Conservation (phyloP, 1,139 yeast species). For the Suhomyces panamericanus region DNA sequence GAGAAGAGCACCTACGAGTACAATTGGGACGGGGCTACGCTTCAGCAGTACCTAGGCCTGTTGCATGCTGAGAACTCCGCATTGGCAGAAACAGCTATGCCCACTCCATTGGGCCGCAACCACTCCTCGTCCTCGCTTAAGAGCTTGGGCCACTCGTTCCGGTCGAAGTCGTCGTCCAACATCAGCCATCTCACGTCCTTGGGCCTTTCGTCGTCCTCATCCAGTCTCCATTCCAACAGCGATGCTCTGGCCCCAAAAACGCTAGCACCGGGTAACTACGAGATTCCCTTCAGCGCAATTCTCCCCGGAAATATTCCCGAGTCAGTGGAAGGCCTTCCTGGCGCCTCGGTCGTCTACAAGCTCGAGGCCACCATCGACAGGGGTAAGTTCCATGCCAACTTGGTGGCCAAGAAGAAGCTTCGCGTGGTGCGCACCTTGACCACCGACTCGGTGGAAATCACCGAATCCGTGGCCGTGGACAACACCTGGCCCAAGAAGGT, state of each 20-base stretch:
- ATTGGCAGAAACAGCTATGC: too few relatives aligned
- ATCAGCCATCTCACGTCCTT: slow-evolving; percentile 25
- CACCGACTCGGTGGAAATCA: slow-evolving; percentile 81
- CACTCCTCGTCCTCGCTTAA: slow-evolving; percentile 40
- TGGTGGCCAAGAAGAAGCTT: slow-evolving; percentile 69
- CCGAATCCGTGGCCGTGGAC: slow-evolving; percentile 92
- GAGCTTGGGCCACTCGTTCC: slow-evolving; percentile 28
- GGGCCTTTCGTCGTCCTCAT: slow-evolving; percentile 17
- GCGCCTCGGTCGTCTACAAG: slow-evolving; percentile 76
- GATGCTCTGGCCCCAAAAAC: slow-evolving; percentile 18
- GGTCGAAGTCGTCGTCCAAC: slow-evolving; percentile 37
- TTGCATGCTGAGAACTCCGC: slow-evolving; percentile 29
- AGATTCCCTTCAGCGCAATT: slow-evolving; percentile 83
- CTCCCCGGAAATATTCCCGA: slow-evolving; percentile 86
- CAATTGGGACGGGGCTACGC: slow-evolving; percentile 69
- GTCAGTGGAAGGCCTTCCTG: slow-evolving; percentile 87
- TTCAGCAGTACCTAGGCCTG: slow-evolving; percentile 33
- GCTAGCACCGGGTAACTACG: slow-evolving; percentile 77
- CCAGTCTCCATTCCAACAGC: slow-evolving; percentile 10
- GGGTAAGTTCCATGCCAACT: slow-evolving; percentile 68
- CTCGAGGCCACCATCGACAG: slow-evolving; percentile 81
- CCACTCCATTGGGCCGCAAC: slow-evolving; percentile 17
- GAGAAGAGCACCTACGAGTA: slow-evolving; percentile 72
- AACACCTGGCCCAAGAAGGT: slow-evolving; percentile 96
- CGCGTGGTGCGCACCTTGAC: slow-evolving; percentile 88